A percentile compares a stretch with the other conserved stretches of the same genome.
phyloP scores from a whole-genome alignment of 768 basidiomycete species.

The Plicaturopsis crispa region DNA sequence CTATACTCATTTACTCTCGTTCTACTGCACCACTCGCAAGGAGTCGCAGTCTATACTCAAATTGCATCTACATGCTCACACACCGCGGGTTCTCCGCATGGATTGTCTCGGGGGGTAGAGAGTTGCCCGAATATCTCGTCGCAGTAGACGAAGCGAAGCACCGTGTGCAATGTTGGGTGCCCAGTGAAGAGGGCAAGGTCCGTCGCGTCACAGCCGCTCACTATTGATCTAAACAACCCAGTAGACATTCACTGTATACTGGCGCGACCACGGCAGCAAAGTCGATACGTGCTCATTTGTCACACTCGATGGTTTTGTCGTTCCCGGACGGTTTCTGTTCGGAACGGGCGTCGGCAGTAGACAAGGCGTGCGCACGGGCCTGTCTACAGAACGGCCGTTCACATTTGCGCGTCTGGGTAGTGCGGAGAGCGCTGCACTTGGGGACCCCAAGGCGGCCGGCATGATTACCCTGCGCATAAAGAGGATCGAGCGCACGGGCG shows the following conservation, averaged over 20 bases:
- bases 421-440: no score
- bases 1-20: no score
- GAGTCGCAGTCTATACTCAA: no score
- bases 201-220: conserved; percentile 4
- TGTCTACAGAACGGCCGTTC: conserved; percentile 50
- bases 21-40: no score
- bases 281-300: conserved; percentile 54
- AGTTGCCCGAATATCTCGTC: conserved; percentile 49
- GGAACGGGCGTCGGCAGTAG: conserved; percentile 51
- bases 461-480: conserved; percentile 47
- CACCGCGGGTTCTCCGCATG: conserved; percentile 64
- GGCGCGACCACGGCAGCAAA: conserved; percentile 52
- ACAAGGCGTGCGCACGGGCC: conserved; percentile 42
- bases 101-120: conserved; percentile 45
- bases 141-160: conserved; percentile 35
- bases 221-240: conserved; percentile 3
- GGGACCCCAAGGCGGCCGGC: no score
- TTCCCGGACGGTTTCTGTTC: conserved; percentile 55
- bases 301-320: conserved; percentile 53
- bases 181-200: conserved; percentile 53
- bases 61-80: conserved; percentile 31
- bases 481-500: conserved; percentile 19
- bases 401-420: no score
- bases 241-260: conserved; percentile 54
- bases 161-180: conserved; percentile 59